These are phyloP conservation scores for Solanum aculeatissimum DNA, from an alignment of 305 asterid species.

Conservation along the genomic window DNA sequence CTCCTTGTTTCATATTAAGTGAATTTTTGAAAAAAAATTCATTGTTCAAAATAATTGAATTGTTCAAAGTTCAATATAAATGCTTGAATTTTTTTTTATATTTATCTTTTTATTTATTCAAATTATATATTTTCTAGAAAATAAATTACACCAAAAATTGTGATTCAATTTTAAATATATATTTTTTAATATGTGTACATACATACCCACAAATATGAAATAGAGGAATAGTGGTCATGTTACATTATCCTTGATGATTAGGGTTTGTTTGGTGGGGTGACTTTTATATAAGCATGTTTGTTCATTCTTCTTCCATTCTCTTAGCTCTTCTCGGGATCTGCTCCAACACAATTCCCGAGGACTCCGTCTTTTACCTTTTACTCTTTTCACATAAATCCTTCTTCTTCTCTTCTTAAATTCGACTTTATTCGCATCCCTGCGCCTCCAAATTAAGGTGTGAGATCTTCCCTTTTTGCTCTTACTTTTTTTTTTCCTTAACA, in stretches of 20 bases:
- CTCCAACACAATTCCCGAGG: slow-evolving; percentile 46
- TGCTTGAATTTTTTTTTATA: too few relatives aligned
- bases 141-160: too few relatives aligned
- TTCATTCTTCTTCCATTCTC: slow-evolving; percentile 29
- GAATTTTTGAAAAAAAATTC: too few relatives aligned
- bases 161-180: too few relatives aligned
- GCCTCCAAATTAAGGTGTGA: not conserved
- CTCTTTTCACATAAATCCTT: not conserved
- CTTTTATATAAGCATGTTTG: slow-evolving; percentile 23
- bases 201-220: too few relatives aligned
- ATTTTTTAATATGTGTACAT: too few relatives aligned
- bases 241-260: slow-evolving; percentile 50
- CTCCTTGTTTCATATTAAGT: too few relatives aligned
- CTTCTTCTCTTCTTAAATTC: not conserved
- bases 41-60: too few relatives aligned
- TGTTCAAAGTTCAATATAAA: too few relatives aligned
- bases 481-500: not conserved
- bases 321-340: slow-evolving; percentile 32
- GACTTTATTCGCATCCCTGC: not conserved
- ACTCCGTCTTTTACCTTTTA: slow-evolving; percentile 8
- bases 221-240: too few relatives aligned
- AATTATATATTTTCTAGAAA: too few relatives aligned
- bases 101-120: too few relatives aligned
- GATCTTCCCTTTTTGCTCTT: not conserved
- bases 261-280: slow-evolving; percentile 19